phyloP scores from a whole-genome alignment of 2,329 filamentous ascomycete species.

The Dothistroma pini region DNA sequence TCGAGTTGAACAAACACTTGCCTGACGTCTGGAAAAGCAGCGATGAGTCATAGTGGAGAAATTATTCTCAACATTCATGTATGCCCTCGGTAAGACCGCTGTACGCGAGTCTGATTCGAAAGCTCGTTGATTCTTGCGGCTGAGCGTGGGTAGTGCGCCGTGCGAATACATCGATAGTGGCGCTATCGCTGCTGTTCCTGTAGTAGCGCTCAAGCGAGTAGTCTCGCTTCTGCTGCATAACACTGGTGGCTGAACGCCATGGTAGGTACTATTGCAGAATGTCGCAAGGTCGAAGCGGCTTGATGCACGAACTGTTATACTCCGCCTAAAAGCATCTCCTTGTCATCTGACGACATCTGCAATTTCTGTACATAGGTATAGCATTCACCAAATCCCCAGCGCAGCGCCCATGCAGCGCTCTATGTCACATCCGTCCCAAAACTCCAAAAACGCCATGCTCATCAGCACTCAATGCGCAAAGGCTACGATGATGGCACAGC shows the following conservation, averaged over 20 bases:
- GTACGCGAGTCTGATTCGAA: no score
- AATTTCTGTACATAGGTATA: background rate
- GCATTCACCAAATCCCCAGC: background rate
- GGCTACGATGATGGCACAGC: conserved; percentile 18
- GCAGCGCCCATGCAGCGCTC: background rate
- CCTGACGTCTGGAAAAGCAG: no score
- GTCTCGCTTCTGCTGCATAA: background rate
- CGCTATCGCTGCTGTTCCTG: background rate
- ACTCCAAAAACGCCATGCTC: conserved; percentile 8
- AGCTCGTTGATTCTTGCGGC: no score
- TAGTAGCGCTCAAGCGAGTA: background rate
- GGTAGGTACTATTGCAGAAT: background rate
- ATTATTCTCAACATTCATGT: no score
- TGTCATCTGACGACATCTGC: conserved; percentile 1
- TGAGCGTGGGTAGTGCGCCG: no score
- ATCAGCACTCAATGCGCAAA: background rate
- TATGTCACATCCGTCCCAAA: background rate
- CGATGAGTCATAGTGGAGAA: no score
- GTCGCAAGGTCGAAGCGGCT: background rate
- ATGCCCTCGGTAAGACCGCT: no score
- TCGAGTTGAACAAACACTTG: no score
- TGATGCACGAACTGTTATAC: background rate
- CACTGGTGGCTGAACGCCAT: background rate
- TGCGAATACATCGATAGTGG: no score
- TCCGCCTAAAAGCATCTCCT: background rate